These are phyloP conservation scores for Spinellus fusiger DNA, from an alignment of 192 early-diverging fungal genomes.

Conservation along the genomic window DNA sequence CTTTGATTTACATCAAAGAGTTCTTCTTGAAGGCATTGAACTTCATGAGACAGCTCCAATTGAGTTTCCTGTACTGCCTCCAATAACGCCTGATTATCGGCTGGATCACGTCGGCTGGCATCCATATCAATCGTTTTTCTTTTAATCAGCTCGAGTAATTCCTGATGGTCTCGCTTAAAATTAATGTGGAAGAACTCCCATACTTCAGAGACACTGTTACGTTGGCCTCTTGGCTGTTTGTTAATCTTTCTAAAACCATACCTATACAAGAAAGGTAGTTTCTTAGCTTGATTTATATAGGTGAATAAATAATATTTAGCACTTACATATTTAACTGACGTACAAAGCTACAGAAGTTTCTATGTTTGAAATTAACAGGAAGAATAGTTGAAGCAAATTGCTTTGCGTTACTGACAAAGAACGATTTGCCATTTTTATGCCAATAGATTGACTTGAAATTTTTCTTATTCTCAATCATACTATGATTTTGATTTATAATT, in stretches of 20 bases:
- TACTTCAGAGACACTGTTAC: constrained; percentile 58
- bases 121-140: constrained; percentile 69
- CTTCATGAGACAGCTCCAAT: constrained; percentile 51
- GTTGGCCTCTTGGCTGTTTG: constrained; percentile 58
- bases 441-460: constrained; percentile 63
- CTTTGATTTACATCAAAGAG: not conserved
- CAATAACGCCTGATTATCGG: constrained; percentile 56
- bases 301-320: constrained; percentile 52
- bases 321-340: constrained; percentile 92
- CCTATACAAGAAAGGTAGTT: not conserved
- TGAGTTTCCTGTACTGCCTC: constrained; percentile 59
- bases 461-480: constrained; percentile 57
- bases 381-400: constrained; percentile 79
- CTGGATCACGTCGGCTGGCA: constrained; percentile 51
- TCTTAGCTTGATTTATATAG: constrained; percentile 48
- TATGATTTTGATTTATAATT: not conserved
- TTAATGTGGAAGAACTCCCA: constrained; percentile 67
- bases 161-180: constrained; percentile 48
- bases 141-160: constrained; percentile 64
- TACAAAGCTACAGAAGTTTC: constrained; percentile 86
- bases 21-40: constrained; percentile 23
- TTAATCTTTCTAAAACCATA: constrained; percentile 72
- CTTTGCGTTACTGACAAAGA: constrained; percentile 63
- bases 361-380: constrained; percentile 86
- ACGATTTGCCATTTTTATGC: constrained; percentile 62